Percentiles rank a stretch among this genome's conserved stretches.
Conservation (phyloP, 176 grass and related monocot genomes). For the Carex pumila region DNA sequence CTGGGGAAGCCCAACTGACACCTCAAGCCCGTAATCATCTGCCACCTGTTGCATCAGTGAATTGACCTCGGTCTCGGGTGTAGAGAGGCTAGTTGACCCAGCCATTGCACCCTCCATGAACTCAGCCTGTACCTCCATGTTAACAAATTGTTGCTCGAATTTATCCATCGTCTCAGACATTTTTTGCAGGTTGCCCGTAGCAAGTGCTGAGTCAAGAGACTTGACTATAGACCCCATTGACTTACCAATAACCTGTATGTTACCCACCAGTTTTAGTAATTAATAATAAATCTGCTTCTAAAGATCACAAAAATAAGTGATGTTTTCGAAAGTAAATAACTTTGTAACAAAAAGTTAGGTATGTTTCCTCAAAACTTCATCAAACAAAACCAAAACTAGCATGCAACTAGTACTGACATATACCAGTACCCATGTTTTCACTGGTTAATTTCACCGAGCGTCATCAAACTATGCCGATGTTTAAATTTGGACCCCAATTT, state of each 20-base stretch:
- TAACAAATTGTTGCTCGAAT: constrained; percentile 85
- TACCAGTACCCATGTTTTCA: not conserved
- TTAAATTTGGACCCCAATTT: not conserved
- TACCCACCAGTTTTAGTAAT: constrained; percentile 19
- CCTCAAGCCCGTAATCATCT: constrained; percentile 92
- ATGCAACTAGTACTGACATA: not conserved
- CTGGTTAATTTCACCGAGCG: not conserved
- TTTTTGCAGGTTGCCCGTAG: constrained; percentile 83
- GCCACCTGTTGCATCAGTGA: constrained; percentile 97
- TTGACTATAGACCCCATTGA: constrained; percentile 85
- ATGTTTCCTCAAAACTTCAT: too few species aligned
- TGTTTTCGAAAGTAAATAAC: not conserved
- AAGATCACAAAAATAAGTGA: not conserved
- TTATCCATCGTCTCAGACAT: constrained; percentile 98
- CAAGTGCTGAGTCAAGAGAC: constrained; percentile 71
- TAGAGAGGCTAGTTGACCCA: constrained; percentile 72
- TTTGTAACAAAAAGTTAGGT: not conserved
- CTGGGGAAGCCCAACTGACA: constrained; percentile 73
- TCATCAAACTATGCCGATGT: not conserved
- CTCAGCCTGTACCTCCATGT: constrained; percentile 99
- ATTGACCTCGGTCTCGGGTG: constrained; percentile 93
- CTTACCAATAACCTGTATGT: constrained; percentile 90
- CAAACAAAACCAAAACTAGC: not conserved
- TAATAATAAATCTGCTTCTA: not conserved
- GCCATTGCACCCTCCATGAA: constrained; percentile 99